Conservation (phyloP, 2,329 filamentous ascomycete genomes). For the Daldinia sp. region DNA sequence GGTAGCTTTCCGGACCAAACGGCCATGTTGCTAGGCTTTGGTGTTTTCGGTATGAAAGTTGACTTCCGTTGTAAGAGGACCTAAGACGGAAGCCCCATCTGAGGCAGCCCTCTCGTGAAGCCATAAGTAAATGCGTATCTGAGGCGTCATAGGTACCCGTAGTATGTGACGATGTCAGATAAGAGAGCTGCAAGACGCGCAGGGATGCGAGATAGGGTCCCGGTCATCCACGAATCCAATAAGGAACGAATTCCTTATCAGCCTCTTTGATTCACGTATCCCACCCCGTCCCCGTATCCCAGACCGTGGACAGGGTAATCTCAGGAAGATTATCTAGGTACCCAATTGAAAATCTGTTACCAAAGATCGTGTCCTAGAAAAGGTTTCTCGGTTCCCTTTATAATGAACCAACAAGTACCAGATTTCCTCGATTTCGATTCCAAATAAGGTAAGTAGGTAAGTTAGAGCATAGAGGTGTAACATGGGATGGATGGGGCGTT, state of each 20-base stretch:
- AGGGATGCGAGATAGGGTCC: constrained; percentile 26
- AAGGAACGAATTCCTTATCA: constrained; percentile 30
- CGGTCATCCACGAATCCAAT: constrained; percentile 30
- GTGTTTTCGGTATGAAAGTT: background rate
- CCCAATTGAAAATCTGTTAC: too few species aligned
- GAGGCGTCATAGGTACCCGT: constrained; percentile 1
- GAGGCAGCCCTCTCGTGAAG: background rate
- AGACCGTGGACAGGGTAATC: background rate
- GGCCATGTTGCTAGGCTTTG: background rate
- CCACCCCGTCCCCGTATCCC: too few species aligned
- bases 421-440: too few species aligned
- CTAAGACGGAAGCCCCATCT: background rate
- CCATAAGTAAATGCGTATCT: background rate
- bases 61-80: background rate
- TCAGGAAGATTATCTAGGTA: constrained; percentile 7
- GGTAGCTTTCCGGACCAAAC: constrained; percentile 38
- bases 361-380: too few species aligned
- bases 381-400: too few species aligned
- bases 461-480: too few species aligned
- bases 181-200: constrained; percentile 19
- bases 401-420: too few species aligned
- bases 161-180: constrained; percentile 15
- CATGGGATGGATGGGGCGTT: too few species aligned
- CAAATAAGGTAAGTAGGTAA: too few species aligned
- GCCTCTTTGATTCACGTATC: background rate